A percentile compares a stretch with the other conserved stretches of the same genome.
Conservation (phyloP, 495 filamentous ascomycete species). For the Pseudevernia furfuracea region DNA sequence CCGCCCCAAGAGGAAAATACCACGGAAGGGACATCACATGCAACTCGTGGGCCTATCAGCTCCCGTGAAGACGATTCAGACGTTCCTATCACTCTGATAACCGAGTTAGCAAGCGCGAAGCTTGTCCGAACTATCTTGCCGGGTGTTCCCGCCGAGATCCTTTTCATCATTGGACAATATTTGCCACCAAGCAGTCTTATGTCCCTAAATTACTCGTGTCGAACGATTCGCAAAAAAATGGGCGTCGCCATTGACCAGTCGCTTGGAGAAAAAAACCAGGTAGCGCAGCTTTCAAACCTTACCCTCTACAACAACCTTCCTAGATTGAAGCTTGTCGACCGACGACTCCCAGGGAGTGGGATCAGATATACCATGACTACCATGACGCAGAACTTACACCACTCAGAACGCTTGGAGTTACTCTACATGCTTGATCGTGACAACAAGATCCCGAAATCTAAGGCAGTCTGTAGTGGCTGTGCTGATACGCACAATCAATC, state of each 20-base stretch:
- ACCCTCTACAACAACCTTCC: not conserved
- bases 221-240: not conserved
- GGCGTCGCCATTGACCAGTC: not conserved
- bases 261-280: not conserved
- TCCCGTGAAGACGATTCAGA: no score
- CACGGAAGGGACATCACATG: no score
- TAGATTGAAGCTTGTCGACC: not conserved
- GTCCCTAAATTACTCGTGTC: not conserved
- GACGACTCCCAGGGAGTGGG: not conserved
- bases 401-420: not conserved
- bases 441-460: not conserved
- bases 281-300: not conserved
- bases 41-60: no score
- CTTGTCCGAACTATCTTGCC: no score
- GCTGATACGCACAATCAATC: not conserved
- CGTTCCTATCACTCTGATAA: no score
- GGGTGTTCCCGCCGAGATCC: not conserved
- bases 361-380: not conserved
- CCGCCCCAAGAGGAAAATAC: no score
- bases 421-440: not conserved
- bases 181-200: not conserved
- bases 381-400: not conserved
- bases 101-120: no score
- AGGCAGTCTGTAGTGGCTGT: not conserved
- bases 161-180: not conserved